Evolutionary conservation across 2,329 filamentous ascomycete genomes (phyloP).

Genomic region (Penicillium sp.): DNA sequence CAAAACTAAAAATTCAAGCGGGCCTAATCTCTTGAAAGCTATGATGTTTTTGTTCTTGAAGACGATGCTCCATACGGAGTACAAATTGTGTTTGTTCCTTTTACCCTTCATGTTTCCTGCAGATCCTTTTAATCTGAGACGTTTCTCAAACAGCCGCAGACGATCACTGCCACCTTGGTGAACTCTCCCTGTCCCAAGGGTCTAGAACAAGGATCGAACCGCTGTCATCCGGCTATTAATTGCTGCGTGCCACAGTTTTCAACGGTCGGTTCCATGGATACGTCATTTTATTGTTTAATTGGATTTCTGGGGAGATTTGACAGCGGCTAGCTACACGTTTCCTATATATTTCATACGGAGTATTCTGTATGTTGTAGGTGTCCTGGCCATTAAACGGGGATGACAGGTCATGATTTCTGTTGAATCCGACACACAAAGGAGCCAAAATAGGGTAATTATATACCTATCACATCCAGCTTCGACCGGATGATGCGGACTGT

Average conservation of each 20-base stretch:
- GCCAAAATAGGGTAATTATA: neutral
- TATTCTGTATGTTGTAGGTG: too few relatives aligned
- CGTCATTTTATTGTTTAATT: too few relatives aligned
- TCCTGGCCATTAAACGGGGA: too few relatives aligned
- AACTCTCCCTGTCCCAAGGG: conserved; percentile 2
- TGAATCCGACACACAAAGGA: neutral
- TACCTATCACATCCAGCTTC: neutral
- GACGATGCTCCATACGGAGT: too few relatives aligned
- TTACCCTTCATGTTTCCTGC: neutral
- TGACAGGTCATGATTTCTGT: too few relatives aligned
- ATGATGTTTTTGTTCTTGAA: neutral
- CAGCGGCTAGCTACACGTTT: too few relatives aligned
- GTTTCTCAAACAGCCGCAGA: conserved; percentile 17
- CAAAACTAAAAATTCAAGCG: neutral
- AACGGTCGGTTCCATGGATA: too few relatives aligned
- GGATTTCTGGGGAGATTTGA: too few relatives aligned
- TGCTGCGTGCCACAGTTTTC: too few relatives aligned
- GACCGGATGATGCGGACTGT: neutral
- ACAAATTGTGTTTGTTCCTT: too few relatives aligned
- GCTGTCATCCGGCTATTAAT: too few relatives aligned
- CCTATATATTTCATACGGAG: too few relatives aligned
- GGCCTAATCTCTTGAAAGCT: neutral
- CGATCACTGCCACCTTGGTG: conserved; percentile 14
- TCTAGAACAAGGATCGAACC: neutral
- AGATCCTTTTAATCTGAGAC: conserved; percentile 13